Evolutionary conservation across 352 stramenopile genomes (phyloP), one percentile per base, ranked within the genome.

Genomic region (Phytophthora lateralis): DNA sequence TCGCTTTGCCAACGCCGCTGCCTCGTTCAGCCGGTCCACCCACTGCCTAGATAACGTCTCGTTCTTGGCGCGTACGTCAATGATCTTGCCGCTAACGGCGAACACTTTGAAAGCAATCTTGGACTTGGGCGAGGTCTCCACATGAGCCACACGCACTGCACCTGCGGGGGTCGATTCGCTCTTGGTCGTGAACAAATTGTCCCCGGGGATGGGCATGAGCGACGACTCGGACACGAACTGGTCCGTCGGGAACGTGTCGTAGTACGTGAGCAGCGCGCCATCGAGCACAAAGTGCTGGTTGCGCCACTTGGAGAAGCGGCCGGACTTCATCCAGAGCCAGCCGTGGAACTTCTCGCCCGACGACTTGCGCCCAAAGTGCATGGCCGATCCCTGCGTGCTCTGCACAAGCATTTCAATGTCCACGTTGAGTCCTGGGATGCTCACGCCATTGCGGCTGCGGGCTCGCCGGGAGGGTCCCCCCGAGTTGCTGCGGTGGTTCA

Each of bases 251-350:
- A 91, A 91, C 61, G 82, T 86, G 58, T 92, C 85, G 64, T 92
- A 94, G 64, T 92, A 94, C 24, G 80, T 90, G 5, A 94, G 52
- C 37, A 94, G 54, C 20, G 80, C 82, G 35, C 85, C 85, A 27
- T 91, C 81, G 4, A 94, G 69, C 45, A 94, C 81, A 60, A 94
- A 94, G 48, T 92, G 84, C 78, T 94, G 82, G 65, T 91, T 91
- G 38, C 78, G 83, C 85, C 85, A 94, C 60, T 91, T 90, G 26
- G 75, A 77, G 57, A 94, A 94, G 15, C 82, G 79, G 7, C 85
- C 82, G 3, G 73, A 89, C 54, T 91, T 91, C 64, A 87, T 92
- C 82, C 82, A 94, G 6, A 94, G 76, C 85, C 82, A 92, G 6
- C 85, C 85, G 55, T 92, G 82, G 46, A 91, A 91, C 53, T 91